Evolutionary conservation across 2,329 filamentous ascomycete species (phyloP), one percentile per base, ranked within the genome.

Genomic region (Aureobasidium sp.): DNA sequence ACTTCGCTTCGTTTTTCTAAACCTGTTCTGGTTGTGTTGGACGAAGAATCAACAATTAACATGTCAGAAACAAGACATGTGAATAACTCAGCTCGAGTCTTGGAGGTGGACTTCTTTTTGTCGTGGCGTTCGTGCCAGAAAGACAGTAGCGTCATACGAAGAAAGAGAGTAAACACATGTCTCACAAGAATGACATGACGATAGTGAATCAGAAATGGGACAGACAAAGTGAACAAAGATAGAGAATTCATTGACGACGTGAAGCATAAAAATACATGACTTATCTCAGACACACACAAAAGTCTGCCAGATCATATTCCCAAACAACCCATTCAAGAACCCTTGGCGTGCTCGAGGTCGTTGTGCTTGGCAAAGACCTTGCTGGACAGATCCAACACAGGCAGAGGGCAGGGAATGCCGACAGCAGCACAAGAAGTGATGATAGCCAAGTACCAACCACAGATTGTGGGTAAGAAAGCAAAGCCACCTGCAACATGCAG

Each of bases 401-500:
- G 68, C 26, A 68, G 48, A 12, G 66, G 64, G 63, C 64, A 66
- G 15, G 68, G 68, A 6, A 69, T 63, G 17, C 66, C 66, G 3
- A 68, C 67, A 27, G 68, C 62, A 32, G 67, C 68, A 37, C 66
- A 68, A 44, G 65, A 66, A 34, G 65, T 65, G 10, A 68, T 23
- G 17, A 69, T 65, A 1, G 65, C 64, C 12, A 69, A 62, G 59
- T 69, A 69, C 69, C 69, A 71, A 29, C 69, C 69, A n/a, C 48
- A 63, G 6, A 70, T 27, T 29, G 67, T 23, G 2, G 67, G 66
- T 17, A 70, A 53, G 47, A 69, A 66, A 4, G 67, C 69, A 46
- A 71, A 71, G 6, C 69, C 69, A 17, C 69, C 69, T 7, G 61
- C 69, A 37, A 69, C 63, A 48, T 68, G 66, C 7, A 71, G 37